Conservation (phyloP, 352 stramenopile species). For the Phytophthora capsici region DNA sequence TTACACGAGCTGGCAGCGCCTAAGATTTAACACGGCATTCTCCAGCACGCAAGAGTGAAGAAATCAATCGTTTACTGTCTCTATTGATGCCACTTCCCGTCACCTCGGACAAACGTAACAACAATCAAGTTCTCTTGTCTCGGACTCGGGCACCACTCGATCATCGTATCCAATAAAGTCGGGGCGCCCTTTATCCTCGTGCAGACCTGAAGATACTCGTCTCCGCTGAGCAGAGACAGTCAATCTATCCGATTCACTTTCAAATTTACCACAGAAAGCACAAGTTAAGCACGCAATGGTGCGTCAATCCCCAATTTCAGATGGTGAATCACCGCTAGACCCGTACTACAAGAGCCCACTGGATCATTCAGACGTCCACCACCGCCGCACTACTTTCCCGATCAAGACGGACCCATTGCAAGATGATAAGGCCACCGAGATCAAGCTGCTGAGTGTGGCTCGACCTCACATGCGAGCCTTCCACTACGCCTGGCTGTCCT, state of each 20-base stretch:
- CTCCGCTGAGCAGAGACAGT: background rate
- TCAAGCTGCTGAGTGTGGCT: conserved; percentile 37
- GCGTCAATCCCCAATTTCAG: background rate
- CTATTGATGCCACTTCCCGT: background rate
- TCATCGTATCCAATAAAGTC: background rate
- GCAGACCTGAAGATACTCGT: background rate
- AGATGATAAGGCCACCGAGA: conserved; percentile 40
- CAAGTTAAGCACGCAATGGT: background rate
- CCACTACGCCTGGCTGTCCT: conserved; percentile 92
- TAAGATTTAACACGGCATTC: background rate
- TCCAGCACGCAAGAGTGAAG: background rate
- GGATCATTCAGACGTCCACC: conserved; percentile 27
- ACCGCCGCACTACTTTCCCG: conserved; percentile 56
- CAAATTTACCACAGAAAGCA: background rate
- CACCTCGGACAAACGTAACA: background rate
- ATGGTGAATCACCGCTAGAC: background rate
- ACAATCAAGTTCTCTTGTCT: background rate
- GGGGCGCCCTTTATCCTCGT: background rate
- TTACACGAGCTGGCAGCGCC: background rate
- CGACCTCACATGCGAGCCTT: conserved; percentile 94
- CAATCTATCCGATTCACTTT: no score
- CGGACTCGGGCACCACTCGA: background rate
- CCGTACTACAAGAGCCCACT: background rate
- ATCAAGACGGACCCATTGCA: conserved; percentile 45
- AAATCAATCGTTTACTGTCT: background rate